These are phyloP conservation scores for Fraxinus greggii DNA, from an alignment of 305 asterid species.

Conservation along the genomic window DNA sequence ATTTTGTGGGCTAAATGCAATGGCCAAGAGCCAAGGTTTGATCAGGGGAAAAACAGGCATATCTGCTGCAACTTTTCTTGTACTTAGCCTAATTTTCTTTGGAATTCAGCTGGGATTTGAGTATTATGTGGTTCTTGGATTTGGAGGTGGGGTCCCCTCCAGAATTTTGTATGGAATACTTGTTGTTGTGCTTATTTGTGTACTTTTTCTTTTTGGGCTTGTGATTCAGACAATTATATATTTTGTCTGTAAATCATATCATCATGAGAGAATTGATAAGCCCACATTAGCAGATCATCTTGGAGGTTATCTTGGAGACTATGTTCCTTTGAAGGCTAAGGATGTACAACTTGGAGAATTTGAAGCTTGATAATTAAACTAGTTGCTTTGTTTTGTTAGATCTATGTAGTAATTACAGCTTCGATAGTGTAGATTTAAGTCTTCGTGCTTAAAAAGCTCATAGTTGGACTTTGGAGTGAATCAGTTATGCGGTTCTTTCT, in stretches of 20 bases:
- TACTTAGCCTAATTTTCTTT: conserved; percentile 4
- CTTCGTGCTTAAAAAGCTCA: not conserved
- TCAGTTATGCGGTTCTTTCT: not conserved
- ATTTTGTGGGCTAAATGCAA: conserved; percentile 27
- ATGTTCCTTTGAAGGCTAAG: conserved; percentile 32
- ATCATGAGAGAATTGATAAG: conserved; percentile 40
- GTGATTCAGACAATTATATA: conserved; percentile 33
- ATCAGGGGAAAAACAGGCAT: conserved; percentile 33
- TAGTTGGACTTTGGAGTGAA: not conserved
- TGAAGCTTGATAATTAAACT: not conserved
- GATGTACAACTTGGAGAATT: conserved; percentile 35
- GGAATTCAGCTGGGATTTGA: conserved; percentile 30
- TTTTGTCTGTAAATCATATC: conserved; percentile 38
- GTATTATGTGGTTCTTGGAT: conserved; percentile 17
- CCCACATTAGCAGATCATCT: conserved; percentile 36
- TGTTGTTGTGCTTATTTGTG: conserved; percentile 14
- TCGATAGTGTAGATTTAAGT: not conserved
- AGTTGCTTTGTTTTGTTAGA: not conserved
- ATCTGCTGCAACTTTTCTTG: conserved; percentile 15
- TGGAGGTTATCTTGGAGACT: conserved; percentile 34
- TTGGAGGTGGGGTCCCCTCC: not conserved
- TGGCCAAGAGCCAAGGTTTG: conserved; percentile 33
- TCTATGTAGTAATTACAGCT: not conserved
- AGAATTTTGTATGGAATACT: conserved; percentile 26
- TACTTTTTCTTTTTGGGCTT: conserved; percentile 25